Base-by-base conservation (phyloP, 495 filamentous ascomycete species). In the Xylaria sp. region DNA sequence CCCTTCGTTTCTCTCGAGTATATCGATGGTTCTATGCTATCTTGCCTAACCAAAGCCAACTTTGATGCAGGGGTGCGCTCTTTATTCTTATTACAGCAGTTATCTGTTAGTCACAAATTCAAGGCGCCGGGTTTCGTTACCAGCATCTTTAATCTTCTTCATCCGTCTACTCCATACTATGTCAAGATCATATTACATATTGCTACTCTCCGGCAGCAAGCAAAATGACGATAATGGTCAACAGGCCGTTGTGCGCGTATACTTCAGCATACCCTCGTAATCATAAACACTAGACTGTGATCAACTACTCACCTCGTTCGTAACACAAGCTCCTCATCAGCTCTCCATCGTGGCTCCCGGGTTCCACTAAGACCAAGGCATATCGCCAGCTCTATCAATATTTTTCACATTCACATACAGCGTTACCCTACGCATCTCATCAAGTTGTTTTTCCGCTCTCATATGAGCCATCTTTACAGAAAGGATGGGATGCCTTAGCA, bases 401-500 rank as follows among this genome's bases (percentile, higher is more conserved):
- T 14, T 19, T 24, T 37, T 21, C 31, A n/a, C 29, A 37, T 37
- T 21, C 31, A n/a, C 29, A 37, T 59, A 55, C 55, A 37, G 7
- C 29, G 11, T 21, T 12, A 59, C 17, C 17, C 33, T 35, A 14
- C 52, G 11, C 4, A 59, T 40, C 4, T 55, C 19, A 29, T 21
- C 29, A 15, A 41, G 11, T 17, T 5, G 14, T 55, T 31, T 14
- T 55, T 2, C n/a, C n/a, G 14, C 24, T 31, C 21, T 1, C 52
- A 5, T 29, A 1, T 14, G 4, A 31, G 14, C 12, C 15, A 2
- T 55, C 21, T 26, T 4, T 55, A 17, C 46, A 1, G 12, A 55
- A 11, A 19, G 9, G 1, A 67, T 67, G 63, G 46, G 46, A 26
- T 53, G 55, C 35, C 46, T 67, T 15, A 67, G 46, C 19, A 46